Evolutionary conservation across 2,329 filamentous ascomycete genomes (phyloP).

Genomic region (Arachnopeziza araneosa): DNA sequence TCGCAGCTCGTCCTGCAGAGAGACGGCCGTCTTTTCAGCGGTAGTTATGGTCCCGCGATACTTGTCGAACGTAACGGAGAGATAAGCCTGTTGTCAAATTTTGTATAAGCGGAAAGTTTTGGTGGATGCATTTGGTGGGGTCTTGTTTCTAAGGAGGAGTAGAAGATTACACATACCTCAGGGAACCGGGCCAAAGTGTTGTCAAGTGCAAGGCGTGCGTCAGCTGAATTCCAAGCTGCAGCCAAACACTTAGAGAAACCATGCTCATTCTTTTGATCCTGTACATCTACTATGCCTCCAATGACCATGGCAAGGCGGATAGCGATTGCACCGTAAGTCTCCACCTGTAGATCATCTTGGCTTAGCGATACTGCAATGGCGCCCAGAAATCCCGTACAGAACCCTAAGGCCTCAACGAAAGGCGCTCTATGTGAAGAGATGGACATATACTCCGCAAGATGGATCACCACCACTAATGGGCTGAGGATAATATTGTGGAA

Average conservation of each 20-base stretch:
- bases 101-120: too few relatives aligned
- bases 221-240: constrained; percentile 17
- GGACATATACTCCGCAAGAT: not conserved
- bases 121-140: too few relatives aligned
- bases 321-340: constrained; percentile 32
- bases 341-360: not conserved
- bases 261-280: constrained; percentile 22
- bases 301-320: constrained; percentile 36
- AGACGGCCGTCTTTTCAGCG: not conserved
- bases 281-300: constrained; percentile 34
- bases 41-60: not conserved
- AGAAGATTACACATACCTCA: too few relatives aligned
- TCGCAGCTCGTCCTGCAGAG: not conserved
- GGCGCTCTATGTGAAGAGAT: not conserved
- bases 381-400: not conserved
- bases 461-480: not conserved
- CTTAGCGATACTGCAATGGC: not conserved
- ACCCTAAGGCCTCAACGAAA: not conserved
- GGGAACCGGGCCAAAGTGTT: constrained; percentile 18
- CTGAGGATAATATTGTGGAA: not conserved
- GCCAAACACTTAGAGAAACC: constrained; percentile 25
- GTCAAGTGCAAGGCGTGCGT: constrained; percentile 1
- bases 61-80: not conserved
- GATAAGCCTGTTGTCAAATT: not conserved
- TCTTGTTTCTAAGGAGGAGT: too few relatives aligned